Evolutionary conservation across 352 stramenopile species (phyloP), one percentile per base, ranked within the genome.

Genomic region (Globisporangium viniferum): DNA sequence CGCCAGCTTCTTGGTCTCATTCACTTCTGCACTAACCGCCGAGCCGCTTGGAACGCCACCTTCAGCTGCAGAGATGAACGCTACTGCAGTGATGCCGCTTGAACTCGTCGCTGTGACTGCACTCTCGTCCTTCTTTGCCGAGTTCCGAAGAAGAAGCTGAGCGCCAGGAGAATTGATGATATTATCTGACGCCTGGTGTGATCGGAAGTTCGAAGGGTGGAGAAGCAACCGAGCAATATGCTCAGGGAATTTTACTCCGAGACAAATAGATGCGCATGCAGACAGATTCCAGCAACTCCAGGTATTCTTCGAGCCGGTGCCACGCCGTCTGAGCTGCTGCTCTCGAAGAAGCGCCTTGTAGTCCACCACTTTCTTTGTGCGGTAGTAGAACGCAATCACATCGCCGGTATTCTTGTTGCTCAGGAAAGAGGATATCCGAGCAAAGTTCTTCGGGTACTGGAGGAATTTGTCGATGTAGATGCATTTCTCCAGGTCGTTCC

Each of bases 401-500:
- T 99, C 97, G 39, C 94, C 93, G 0, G 97, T 98, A 0, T 89
- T 97, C 70, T 99, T 99, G 70, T 99, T 98, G 57, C 84, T 78
- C 64, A 98, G 71, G 48, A 89, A 97, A 5, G 92, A 96, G 22
- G 97, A 92, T 66, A 99, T 99, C 36, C 94, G 92, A 2, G 94
- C 82, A 82, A 99, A 99, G 62, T 99, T 98, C 75, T 99, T 99
- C 1, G 98, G 98, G 69, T 97, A 99, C 70, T 99, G 96, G 51
- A 99, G 69, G 73, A 99, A 99, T 62, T 98, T 98, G 85, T 99
- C 97, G 29, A 99, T 77, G 70, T 98, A 99, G 61, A 99, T 99
- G 69, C 91, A 98, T 73, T 99, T 99, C 78, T 99, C 98, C 59
- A 99, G 78, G 70, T 99, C 98, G 59, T 88, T 98, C 97, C 97